These are phyloP conservation scores for Diaporthe capsici DNA, from an alignment of 2,329 filamentous ascomycete species.

Conservation along the genomic window DNA sequence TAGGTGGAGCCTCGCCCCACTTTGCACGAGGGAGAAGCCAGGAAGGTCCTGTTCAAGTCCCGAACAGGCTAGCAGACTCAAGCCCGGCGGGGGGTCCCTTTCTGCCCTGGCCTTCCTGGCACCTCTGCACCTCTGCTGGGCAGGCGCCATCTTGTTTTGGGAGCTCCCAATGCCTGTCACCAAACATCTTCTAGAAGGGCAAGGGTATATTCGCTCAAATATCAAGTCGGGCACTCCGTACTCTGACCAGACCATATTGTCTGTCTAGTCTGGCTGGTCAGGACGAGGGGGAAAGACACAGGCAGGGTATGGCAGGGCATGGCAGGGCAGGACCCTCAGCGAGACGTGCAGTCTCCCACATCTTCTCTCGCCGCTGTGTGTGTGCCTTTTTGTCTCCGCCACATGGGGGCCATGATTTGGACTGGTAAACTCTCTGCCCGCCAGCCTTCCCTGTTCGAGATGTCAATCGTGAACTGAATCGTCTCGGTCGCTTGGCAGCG, in stretches of 20 bases:
- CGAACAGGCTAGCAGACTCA: slow-evolving; percentile 22
- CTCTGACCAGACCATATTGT: not conserved
- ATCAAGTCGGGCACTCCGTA: slow-evolving; percentile 25
- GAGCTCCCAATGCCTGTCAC: slow-evolving; percentile 20
- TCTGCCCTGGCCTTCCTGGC: slow-evolving; percentile 15
- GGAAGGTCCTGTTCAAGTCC: slow-evolving; percentile 17
- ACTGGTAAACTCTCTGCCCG: slow-evolving; percentile 13
- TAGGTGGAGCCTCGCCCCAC: slow-evolving; percentile 27
- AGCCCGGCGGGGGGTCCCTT: not conserved
- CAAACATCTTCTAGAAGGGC: slow-evolving; percentile 26
- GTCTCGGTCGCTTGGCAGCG: slow-evolving; percentile 11
- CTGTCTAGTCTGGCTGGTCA: not conserved
- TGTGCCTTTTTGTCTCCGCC: not conserved
- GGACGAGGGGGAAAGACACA: not conserved
- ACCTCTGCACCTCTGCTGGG: slow-evolving; percentile 14
- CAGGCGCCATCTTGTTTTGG: slow-evolving; percentile 19
- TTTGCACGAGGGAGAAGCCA: slow-evolving; percentile 35
- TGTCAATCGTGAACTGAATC: slow-evolving; percentile 25
- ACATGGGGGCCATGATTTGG: slow-evolving; percentile 17
- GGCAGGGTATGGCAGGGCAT: not conserved
- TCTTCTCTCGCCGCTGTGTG: not conserved
- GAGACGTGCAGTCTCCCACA: not conserved
- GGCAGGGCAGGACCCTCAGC: not conserved
- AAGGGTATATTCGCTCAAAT: slow-evolving; percentile 12
- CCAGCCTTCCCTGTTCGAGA: not conserved